Evolutionary conservation across 805 yeast species (phyloP).

Genomic region (Saturnispora sanitii): DNA sequence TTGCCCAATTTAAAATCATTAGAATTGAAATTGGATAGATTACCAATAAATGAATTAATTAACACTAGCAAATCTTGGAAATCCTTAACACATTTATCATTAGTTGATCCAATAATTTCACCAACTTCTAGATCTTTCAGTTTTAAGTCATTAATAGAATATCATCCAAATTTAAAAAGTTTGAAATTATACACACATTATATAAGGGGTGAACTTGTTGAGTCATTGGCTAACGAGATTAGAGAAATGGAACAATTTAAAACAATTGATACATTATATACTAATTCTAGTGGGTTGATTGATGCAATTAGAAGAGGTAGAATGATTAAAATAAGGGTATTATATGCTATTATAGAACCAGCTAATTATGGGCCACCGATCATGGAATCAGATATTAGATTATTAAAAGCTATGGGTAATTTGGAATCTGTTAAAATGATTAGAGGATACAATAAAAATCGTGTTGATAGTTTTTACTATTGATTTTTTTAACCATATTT

Average conservation of each 20-base stretch:
- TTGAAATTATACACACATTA: constrained; percentile 2
- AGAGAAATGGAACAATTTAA: not conserved
- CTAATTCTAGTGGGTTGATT: constrained; percentile 1
- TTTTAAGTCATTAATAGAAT: constrained; percentile 3
- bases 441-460: no score
- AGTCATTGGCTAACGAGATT: not conserved
- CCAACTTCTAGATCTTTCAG: not conserved
- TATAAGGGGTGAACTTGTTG: constrained; percentile 2
- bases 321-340: constrained; percentile 1
- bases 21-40: constrained; percentile 5
- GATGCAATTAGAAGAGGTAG: constrained; percentile 1
- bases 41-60: not conserved
- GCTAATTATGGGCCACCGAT: constrained; percentile 2
- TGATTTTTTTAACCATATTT: constrained; percentile 28
- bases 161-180: constrained; percentile 1
- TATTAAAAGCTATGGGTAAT: not conserved
- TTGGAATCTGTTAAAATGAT: no score
- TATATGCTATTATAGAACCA: constrained; percentile 2
- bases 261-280: constrained; percentile 1
- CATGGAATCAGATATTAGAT: constrained; percentile 1
- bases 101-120: not conserved
- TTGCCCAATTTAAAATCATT: constrained; percentile 1
- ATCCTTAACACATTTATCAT: constrained; percentile 2
- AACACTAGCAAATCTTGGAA: not conserved
- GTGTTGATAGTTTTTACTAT: not conserved